Percentiles rank a stretch among this genome's conserved stretches.
phyloP scores from a whole-genome alignment of 345 rosid species.

The Carallia brachiata region DNA sequence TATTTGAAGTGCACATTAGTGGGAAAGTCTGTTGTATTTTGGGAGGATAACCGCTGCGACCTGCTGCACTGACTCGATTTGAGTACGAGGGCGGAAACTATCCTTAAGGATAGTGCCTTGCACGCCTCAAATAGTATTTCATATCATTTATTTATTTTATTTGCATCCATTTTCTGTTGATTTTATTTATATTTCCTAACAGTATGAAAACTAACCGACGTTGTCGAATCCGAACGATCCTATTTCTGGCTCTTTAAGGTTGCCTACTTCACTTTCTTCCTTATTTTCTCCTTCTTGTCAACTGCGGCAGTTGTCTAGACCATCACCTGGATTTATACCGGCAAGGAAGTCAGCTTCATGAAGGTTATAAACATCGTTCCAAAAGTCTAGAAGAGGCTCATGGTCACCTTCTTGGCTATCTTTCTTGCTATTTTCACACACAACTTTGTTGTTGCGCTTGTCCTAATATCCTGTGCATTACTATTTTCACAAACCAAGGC shows the following conservation, averaged over 20 bases:
- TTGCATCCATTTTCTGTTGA: too few species aligned
- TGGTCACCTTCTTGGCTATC: slow-evolving; percentile 43
- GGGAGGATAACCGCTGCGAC: too few species aligned
- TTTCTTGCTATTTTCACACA: slow-evolving; percentile 24
- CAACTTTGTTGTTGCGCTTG: neutral
- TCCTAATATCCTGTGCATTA: neutral
- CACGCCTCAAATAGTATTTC: too few species aligned
- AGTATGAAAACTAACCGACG: slow-evolving; percentile 29
- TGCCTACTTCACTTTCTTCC: slow-evolving; percentile 31
- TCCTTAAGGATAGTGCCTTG: too few species aligned
- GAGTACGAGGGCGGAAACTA: too few species aligned
- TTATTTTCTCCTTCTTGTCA: slow-evolving; percentile 44
- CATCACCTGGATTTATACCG: slow-evolving; percentile 44
- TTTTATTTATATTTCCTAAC: too few species aligned
- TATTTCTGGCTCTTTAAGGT: slow-evolving; percentile 27
- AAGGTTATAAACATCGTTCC: slow-evolving; percentile 49
- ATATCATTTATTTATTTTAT: too few species aligned
- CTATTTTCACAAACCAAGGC: neutral
- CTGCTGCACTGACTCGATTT: too few species aligned
- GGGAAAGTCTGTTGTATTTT: too few species aligned
- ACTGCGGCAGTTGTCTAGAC: slow-evolving; percentile 58
- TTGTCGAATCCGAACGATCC: slow-evolving; percentile 28
- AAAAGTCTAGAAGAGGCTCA: slow-evolving; percentile 51
- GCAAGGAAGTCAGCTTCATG: slow-evolving; percentile 31
- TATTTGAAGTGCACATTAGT: too few species aligned